phyloP scores from a whole-genome alignment of 2,329 filamentous ascomycete species.

The Davidsoniella eucalypti region DNA sequence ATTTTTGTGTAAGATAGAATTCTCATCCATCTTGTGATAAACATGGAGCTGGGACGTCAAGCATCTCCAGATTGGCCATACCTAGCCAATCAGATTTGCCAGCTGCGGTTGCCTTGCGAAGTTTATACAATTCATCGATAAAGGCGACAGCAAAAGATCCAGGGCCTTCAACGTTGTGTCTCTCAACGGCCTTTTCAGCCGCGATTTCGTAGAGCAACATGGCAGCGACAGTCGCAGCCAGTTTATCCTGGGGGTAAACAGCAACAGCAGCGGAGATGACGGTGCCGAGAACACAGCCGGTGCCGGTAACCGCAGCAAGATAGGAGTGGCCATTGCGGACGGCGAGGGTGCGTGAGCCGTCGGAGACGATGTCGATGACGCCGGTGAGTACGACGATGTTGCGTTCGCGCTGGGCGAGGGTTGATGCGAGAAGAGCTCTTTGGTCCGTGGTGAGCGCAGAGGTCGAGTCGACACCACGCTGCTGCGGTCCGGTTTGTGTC shows the following conservation, averaged over 20 bases:
- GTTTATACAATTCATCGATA: slow-evolving; percentile 49
- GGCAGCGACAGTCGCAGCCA: slow-evolving; percentile 58
- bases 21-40: not conserved
- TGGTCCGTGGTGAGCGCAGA: slow-evolving; percentile 34
- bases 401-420: slow-evolving; percentile 50
- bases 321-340: slow-evolving; percentile 62
- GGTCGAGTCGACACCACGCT: slow-evolving; percentile 73
- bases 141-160: slow-evolving; percentile 79
- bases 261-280: slow-evolving; percentile 50
- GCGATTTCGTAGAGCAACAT: slow-evolving; percentile 61
- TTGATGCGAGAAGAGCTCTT: slow-evolving; percentile 45
- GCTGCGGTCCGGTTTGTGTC: slow-evolving; percentile 27
- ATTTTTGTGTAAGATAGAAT: too few relatives aligned
- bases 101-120: slow-evolving; percentile 31
- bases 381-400: slow-evolving; percentile 70
- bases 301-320: slow-evolving; percentile 57
- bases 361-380: slow-evolving; percentile 56
- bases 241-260: slow-evolving; percentile 41
- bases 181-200: slow-evolving; percentile 50
- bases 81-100: slow-evolving; percentile 36
- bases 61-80: slow-evolving; percentile 19
- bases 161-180: slow-evolving; percentile 53
- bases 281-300: slow-evolving; percentile 74
- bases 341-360: slow-evolving; percentile 50
- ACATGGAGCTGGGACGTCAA: not conserved